A percentile compares a stretch with the other conserved stretches of the same genome.
Evolutionary conservation across 2,329 filamentous ascomycete genomes (phyloP).

Genomic region (Hirsutella thompsonii): DNA sequence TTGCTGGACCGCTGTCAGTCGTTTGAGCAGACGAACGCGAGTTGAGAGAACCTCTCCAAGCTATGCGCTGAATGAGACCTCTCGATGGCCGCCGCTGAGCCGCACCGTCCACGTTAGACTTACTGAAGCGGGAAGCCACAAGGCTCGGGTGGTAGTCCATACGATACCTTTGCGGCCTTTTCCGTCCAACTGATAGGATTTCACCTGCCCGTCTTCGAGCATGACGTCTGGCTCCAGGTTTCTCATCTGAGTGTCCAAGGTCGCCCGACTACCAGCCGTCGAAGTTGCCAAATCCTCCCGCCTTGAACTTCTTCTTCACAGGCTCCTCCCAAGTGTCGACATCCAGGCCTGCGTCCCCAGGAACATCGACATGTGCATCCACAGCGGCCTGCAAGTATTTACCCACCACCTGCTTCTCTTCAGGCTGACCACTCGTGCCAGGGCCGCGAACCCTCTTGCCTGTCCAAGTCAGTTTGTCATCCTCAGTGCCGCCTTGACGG

Average conservation of each 20-base stretch:
- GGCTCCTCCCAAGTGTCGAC: slow-evolving; percentile 58
- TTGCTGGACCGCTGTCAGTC: too few species aligned
- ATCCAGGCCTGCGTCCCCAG: slow-evolving; percentile 47
- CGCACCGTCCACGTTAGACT: too few species aligned
- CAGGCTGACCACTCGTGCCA: slow-evolving; percentile 38
- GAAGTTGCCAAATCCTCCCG: slow-evolving; percentile 83
- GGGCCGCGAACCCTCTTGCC: slow-evolving; percentile 73
- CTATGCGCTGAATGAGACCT: too few species aligned
- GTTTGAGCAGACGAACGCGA: too few species aligned
- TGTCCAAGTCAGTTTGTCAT: slow-evolving; percentile 90
- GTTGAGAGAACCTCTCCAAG: too few species aligned
- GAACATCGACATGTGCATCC: slow-evolving; percentile 18
- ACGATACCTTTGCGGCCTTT: background rate
- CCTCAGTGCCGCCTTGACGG: slow-evolving; percentile 60
- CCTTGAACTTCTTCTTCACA: slow-evolving; percentile 66
- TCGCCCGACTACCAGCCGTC: slow-evolving; percentile 60
- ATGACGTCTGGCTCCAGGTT: background rate
- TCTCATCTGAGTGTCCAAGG: background rate
- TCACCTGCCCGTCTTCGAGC: too few species aligned
- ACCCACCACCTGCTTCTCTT: slow-evolving; percentile 41
- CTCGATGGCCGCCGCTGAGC: too few species aligned
- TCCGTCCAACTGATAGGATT: too few species aligned
- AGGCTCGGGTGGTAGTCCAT: too few species aligned
- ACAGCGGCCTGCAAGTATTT: slow-evolving; percentile 65
- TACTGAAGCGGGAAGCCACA: too few species aligned